A percentile compares a stretch with the other conserved stretches of the same genome.
Evolutionary conservation across 1,139 yeast genomes (phyloP).

Genomic region (Protomyces inouyei): DNA sequence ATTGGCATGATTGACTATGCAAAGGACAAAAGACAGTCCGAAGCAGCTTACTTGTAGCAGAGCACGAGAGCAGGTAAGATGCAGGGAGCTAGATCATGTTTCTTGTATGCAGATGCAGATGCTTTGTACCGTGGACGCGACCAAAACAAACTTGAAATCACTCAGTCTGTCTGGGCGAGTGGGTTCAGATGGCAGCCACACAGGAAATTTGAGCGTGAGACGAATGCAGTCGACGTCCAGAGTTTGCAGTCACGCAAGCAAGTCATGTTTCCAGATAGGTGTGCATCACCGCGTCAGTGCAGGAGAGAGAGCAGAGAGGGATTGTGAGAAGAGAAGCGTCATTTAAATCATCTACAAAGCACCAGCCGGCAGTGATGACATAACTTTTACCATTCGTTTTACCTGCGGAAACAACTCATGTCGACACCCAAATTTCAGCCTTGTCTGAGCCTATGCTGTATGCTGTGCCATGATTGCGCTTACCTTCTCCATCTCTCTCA

Average conservation of each 20-base stretch:
- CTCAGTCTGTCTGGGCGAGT: too few species aligned
- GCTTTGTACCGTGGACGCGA: background rate
- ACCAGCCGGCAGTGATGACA: conserved; percentile 19
- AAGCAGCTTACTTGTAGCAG: too few species aligned
- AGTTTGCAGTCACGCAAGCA: background rate
- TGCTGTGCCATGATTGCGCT: background rate
- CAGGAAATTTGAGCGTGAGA: background rate
- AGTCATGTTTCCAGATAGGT: background rate
- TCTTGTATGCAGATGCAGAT: background rate
- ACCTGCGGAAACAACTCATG: conserved; percentile 15
- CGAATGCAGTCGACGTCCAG: background rate
- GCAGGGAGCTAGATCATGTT: background rate
- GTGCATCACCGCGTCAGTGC: background rate
- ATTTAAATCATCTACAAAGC: background rate
- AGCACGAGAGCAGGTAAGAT: too few species aligned
- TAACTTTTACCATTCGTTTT: conserved; percentile 24
- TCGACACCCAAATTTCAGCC: conserved; percentile 27
- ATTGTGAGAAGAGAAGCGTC: background rate
- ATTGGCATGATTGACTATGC: background rate
- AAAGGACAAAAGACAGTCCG: too few species aligned
- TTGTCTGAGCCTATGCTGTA: conserved; percentile 13
- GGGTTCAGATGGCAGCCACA: background rate
- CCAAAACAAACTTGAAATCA: too few species aligned
- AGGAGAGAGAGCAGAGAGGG: background rate
- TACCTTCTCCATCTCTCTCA: background rate